Evolutionary conservation across 1,284 basidiomycete genomes (phyloP).

Genomic region (Malassezia obtusa): DNA sequence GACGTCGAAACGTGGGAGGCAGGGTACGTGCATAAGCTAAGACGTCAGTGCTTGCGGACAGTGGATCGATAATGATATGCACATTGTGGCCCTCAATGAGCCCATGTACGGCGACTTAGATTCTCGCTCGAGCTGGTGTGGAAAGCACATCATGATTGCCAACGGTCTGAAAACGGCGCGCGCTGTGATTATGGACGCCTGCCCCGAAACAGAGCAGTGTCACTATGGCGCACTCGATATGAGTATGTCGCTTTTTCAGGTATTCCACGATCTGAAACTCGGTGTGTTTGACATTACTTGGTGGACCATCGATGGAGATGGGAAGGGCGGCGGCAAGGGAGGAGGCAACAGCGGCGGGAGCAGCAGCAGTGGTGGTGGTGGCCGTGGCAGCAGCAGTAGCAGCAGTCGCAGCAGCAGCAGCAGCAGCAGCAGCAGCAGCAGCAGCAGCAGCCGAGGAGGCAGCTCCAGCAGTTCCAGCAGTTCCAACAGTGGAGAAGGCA

Average conservation of each 20-base stretch:
- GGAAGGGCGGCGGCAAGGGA: constrained; percentile 12
- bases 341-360: constrained; percentile 9
- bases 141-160: constrained; percentile 32
- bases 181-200: constrained; percentile 33
- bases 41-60: constrained; percentile 28
- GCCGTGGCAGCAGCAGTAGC: constrained; percentile 4
- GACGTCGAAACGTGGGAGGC: constrained; percentile 33
- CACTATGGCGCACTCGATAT: constrained; percentile 36
- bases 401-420: constrained; percentile 14
- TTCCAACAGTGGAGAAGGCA: not conserved
- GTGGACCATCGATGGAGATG: constrained; percentile 20
- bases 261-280: constrained; percentile 21
- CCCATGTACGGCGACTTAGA: constrained; percentile 34
- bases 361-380: not conserved
- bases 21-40: constrained; percentile 18
- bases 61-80: constrained; percentile 22
- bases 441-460: not conserved
- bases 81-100: constrained; percentile 38
- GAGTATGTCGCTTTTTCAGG: constrained; percentile 35
- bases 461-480: constrained; percentile 1
- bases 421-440: not conserved
- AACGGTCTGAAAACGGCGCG: constrained; percentile 27
- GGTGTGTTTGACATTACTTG: constrained; percentile 38
- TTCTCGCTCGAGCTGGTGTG: constrained; percentile 28
- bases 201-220: constrained; percentile 35